Evolutionary conservation across 139 green algal genomes (phyloP).

Genomic region (Chlamydomonas eustigma): DNA sequence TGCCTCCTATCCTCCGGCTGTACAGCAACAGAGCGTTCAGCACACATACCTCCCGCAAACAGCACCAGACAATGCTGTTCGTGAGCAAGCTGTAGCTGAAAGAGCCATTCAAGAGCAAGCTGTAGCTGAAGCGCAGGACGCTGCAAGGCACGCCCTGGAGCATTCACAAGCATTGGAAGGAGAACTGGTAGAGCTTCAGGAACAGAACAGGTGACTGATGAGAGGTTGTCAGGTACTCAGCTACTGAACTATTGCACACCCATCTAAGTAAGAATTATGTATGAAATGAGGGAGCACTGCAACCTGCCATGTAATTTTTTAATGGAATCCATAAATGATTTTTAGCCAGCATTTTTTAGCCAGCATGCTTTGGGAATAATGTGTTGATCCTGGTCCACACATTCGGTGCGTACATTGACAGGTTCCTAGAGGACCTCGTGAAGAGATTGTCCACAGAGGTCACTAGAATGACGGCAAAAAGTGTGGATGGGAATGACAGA

Average conservation of each 20-base stretch:
- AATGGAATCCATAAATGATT: too few species aligned
- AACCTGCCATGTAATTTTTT: too few species aligned
- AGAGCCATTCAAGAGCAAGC: too few species aligned
- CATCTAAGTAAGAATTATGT: not conserved
- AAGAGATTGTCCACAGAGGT: constrained; percentile 44
- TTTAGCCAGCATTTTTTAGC: too few species aligned
- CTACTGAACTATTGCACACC: constrained; percentile 49
- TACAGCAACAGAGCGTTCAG: too few species aligned
- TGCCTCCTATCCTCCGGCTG: too few species aligned
- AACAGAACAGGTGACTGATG: not conserved
- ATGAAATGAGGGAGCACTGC: not conserved
- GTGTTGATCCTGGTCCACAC: not conserved
- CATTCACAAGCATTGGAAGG: not conserved
- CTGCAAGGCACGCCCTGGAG: not conserved
- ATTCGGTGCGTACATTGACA: constrained; percentile 3
- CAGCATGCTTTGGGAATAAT: not conserved
- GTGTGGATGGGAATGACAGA: not conserved
- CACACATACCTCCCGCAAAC: too few species aligned
- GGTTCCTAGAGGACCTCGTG: constrained; percentile 54
- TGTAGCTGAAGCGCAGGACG: too few species aligned
- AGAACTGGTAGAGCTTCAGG: not conserved
- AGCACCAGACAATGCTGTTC: too few species aligned
- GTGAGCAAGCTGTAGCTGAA: too few species aligned
- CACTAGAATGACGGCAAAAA: not conserved
- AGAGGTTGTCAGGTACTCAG: constrained; percentile 36